Conservation (phyloP, 495 filamentous ascomycete genomes). For the Ascodesmis nigricans region DNA sequence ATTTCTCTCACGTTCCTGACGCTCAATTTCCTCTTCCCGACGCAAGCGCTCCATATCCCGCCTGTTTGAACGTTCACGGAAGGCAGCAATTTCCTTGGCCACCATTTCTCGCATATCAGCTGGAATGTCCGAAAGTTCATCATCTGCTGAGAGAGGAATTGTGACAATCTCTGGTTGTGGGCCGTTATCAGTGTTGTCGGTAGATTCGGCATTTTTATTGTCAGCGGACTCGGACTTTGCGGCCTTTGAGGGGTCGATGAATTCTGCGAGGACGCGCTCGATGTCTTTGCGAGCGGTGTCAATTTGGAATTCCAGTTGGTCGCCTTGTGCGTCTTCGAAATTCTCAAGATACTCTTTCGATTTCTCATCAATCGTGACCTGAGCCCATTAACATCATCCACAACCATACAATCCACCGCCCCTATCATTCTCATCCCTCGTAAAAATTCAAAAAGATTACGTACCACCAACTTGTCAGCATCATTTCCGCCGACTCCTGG, state of each 20-base stretch:
- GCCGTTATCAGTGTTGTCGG: conserved; percentile 23
- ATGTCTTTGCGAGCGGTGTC: conserved; percentile 41
- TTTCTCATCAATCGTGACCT: conserved; percentile 63
- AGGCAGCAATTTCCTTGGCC: conserved; percentile 79
- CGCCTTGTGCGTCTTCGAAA: conserved; percentile 44
- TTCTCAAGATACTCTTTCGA: conserved; percentile 63
- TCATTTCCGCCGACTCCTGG: conserved; percentile 30
- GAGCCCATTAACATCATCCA: no score
- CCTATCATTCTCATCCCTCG: conserved; percentile 29
- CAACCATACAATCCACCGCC: conserved; percentile 43
- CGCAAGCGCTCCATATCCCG: conserved; percentile 72
- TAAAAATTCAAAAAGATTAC: no score
- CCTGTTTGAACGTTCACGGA: conserved; percentile 70
- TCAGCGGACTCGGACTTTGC: conserved; percentile 32
- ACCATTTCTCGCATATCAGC: conserved; percentile 94
- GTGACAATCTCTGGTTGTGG: conserved; percentile 56
- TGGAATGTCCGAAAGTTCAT: conserved; percentile 88
- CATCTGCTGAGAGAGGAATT: conserved; percentile 71
- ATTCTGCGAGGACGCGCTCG: conserved; percentile 39
- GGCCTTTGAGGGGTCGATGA: conserved; percentile 45
- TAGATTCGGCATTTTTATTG: conserved; percentile 25
- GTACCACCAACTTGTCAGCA: conserved; percentile 16
- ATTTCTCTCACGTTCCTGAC: conserved; percentile 56
- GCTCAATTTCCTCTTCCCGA: conserved; percentile 79
- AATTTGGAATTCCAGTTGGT: conserved; percentile 43